Percentiles rank a stretch among this genome's conserved stretches.
Conservation (phyloP, 495 filamentous ascomycete species). For the Podospora pseudocomata region DNA sequence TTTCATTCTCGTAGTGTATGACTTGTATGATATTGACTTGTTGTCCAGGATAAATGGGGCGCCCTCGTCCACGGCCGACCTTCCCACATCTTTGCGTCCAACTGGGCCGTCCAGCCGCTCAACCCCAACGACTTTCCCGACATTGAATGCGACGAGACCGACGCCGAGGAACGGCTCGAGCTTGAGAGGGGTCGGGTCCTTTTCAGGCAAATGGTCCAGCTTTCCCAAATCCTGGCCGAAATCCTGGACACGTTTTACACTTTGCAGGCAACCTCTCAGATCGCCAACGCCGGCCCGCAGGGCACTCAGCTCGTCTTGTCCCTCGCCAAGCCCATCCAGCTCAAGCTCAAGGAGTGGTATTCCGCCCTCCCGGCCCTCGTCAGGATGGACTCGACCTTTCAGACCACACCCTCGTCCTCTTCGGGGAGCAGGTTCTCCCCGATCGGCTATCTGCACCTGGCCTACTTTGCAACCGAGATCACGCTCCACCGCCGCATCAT, state of each 20-base stretch:
- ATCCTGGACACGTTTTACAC: conserved; percentile 80
- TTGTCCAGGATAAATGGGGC: conserved; percentile 79
- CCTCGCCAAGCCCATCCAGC: conserved; percentile 76
- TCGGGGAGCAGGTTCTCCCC: conserved; percentile 49
- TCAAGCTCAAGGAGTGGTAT: conserved; percentile 82
- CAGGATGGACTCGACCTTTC: conserved; percentile 60
- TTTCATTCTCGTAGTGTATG: no score
- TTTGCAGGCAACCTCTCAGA: conserved; percentile 54
- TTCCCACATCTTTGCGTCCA: conserved; percentile 73
- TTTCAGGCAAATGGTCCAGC: conserved; percentile 68
- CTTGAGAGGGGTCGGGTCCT: conserved; percentile 64
- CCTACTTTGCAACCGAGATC: conserved; percentile 81
- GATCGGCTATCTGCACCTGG: conserved; percentile 74
- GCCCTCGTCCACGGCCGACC: conserved; percentile 82
- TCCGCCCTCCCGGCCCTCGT: conserved; percentile 59
- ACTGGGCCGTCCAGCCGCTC: conserved; percentile 77
- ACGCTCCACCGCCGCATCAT: conserved; percentile 80
- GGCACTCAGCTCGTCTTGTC: conserved; percentile 64
- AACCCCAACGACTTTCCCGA: conserved; percentile 70
- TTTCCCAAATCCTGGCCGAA: conserved; percentile 72
- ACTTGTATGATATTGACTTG: not conserved
- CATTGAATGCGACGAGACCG: conserved; percentile 51
- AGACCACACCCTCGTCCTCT: conserved; percentile 28
- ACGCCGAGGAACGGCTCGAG: conserved; percentile 58
- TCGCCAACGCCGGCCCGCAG: conserved; percentile 47